Conservation (phyloP, 208 protist genomes). For the Acanthamoeba polyphaga region DNA sequence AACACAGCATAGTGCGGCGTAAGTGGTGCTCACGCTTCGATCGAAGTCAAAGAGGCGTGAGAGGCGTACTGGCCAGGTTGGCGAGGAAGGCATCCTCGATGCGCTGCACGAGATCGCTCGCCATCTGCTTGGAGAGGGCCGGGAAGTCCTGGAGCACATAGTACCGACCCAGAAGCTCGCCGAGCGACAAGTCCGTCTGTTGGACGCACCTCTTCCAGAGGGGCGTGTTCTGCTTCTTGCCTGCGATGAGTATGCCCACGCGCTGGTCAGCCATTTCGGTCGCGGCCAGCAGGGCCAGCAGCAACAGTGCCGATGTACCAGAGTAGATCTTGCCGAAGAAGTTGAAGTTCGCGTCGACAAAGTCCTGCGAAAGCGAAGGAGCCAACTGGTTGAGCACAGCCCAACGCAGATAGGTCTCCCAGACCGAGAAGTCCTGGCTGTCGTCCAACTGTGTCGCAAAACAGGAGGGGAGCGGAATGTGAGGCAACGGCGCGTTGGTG, state of each 20-base stretch:
- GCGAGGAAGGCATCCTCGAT: slow-evolving; percentile 52
- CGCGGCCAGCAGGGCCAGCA: neutral
- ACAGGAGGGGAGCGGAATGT: neutral
- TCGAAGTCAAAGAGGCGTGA: neutral
- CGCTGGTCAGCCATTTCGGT: neutral
- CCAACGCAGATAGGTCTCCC: slow-evolving; percentile 38
- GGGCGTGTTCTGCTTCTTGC: slow-evolving; percentile 38
- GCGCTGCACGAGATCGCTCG: slow-evolving; percentile 25
- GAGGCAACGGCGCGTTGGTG: neutral
- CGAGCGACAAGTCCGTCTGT: slow-evolving; percentile 26
- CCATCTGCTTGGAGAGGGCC: neutral
- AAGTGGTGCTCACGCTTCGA: neutral
- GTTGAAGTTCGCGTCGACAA: slow-evolving; percentile 38
- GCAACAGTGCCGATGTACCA: neutral
- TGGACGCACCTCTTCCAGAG: slow-evolving; percentile 67
- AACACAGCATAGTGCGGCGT: neutral
- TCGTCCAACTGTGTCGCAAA: neutral
- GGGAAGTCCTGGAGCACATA: slow-evolving; percentile 46
- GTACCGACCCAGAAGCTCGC: slow-evolving; percentile 48
- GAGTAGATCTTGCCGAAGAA: slow-evolving; percentile 61
- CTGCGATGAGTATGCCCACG: neutral
- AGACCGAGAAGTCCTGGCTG: neutral
- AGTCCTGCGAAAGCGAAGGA: slow-evolving; percentile 1
- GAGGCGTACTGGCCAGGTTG: neutral
- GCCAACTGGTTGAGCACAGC: slow-evolving; percentile 26